Evolutionary conservation across 331 rosid species (phyloP), one percentile per base, ranked within the genome.

Genomic region (Rosa hybrid): DNA sequence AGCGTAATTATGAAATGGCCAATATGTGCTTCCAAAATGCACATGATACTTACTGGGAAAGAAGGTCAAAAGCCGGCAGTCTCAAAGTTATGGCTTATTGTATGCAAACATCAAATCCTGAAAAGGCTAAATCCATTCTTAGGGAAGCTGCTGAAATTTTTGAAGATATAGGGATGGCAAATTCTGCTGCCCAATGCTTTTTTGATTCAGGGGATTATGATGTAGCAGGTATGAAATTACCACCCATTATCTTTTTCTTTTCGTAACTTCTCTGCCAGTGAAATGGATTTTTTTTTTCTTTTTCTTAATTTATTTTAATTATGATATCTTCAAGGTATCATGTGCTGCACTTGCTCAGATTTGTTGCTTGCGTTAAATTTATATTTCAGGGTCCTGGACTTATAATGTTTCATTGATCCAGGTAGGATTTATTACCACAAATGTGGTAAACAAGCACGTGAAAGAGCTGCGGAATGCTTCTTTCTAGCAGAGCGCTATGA

Each of bases 21-120:
- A 77, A 73, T 51, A 70, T 73, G 76, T 86, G 89, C 81, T 86
- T 86, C 34, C 53, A 78, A 64, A 86, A 39, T 64, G 87, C 83
- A 5, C 74, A 67, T 60, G 81, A 83, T 72, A 9, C 18, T 16
- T 25, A 12, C 38, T 69, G 77, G 45, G 72, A 38, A 71, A 77
- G 77, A 60, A 62, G 48, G 85, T 68, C 85, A 3, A 78, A 74
- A 49, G 89, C 89, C 18, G 72, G 81, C 64, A 46, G 45, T 13
- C 89, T 86, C 7, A 57, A 64, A 75, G 84, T 72, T 49, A 27
- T 60, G 20, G 81, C 80, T 23, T 10, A 42, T 44, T 11, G n/a
- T 42, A 41, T 74, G 72, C 44, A 45, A 27, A 57, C 42, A 51
- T 74, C 76, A 14, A 70, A 74, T 74, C 79, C 81, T 62, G 30